These are phyloP conservation scores for Ettlia oleoabundans DNA, from an alignment of 139 green algal genomes.

Conservation along the genomic window DNA sequence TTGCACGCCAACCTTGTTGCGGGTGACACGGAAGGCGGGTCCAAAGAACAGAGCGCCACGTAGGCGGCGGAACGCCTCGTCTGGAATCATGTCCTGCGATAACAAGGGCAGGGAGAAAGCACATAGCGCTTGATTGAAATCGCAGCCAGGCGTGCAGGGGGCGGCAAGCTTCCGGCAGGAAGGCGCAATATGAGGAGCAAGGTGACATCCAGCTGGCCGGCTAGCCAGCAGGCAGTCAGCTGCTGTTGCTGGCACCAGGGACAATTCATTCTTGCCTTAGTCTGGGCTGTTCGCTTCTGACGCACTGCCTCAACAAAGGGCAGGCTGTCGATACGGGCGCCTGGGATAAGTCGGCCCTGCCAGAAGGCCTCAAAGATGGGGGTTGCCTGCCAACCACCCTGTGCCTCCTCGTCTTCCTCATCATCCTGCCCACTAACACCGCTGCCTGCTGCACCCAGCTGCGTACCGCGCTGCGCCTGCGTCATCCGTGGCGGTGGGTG, in stretches of 20 bases:
- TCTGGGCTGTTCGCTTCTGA: constrained; percentile 54
- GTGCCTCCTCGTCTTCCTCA: constrained; percentile 25
- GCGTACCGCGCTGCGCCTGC: constrained; percentile 19
- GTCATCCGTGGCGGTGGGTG: no score
- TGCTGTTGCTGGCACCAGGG: no score
- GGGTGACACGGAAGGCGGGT: constrained; percentile 74
- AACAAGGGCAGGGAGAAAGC: neutral
- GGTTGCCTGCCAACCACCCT: constrained; percentile 2
- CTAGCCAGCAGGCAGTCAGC: no score
- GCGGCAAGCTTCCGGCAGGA: no score
- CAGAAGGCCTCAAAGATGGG: constrained; percentile 70
- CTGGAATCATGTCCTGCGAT: constrained; percentile 67
- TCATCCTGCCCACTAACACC: constrained; percentile 4
- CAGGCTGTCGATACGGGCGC: constrained; percentile 69
- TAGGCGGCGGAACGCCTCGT: constrained; percentile 74
- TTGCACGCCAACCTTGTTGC: no score
- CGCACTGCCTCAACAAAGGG: constrained; percentile 74
- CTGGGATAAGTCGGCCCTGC: constrained; percentile 82
- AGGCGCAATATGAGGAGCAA: no score
- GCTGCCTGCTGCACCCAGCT: neutral
- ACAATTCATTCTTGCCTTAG: constrained; percentile 35
- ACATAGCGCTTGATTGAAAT: no score
- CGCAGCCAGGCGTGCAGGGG: no score
- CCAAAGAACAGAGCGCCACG: constrained; percentile 84
- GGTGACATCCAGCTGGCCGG: no score